Evolutionary conservation across 352 stramenopile genomes (phyloP).

Genomic region (Phytophthora vignae): DNA sequence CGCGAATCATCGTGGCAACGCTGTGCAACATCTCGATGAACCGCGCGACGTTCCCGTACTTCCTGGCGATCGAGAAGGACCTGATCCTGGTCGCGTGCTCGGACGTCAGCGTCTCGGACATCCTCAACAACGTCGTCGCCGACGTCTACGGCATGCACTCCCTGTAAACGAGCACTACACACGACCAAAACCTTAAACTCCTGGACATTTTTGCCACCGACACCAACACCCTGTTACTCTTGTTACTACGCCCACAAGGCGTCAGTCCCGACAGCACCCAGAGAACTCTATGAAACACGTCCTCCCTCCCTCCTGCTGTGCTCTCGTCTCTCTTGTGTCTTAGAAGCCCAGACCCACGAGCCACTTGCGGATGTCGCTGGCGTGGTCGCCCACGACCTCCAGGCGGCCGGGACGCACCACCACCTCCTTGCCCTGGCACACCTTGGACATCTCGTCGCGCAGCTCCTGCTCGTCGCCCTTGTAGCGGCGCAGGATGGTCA

Average conservation of each 20-base stretch:
- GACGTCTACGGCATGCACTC: conserved; percentile 88
- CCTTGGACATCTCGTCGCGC: conserved; percentile 84
- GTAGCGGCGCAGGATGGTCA: conserved; percentile 88
- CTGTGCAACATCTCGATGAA: conserved; percentile 85
- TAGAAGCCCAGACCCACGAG: conserved; percentile 88
- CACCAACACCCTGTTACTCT: conserved; percentile 14
- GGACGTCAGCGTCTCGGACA: conserved; percentile 79
- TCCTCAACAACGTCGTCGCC: conserved; percentile 83
- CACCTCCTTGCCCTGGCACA: conserved; percentile 84
- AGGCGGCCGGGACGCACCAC: conserved; percentile 69
- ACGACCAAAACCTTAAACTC: background rate
- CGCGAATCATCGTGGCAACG: conserved; percentile 75
- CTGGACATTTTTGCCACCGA: conserved; percentile 4
- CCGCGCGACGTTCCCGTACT: conserved; percentile 77
- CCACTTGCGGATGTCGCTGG: conserved; percentile 81
- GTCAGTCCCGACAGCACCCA: conserved; percentile 2
- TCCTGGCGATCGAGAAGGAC: conserved; percentile 81
- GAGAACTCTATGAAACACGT: conserved; percentile 31
- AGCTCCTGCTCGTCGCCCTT: conserved; percentile 83
- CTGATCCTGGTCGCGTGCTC: conserved; percentile 77
- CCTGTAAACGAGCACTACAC: conserved; percentile 39
- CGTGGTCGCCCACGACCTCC: conserved; percentile 83
- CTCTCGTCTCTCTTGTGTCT: conserved; percentile 1
- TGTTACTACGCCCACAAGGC: conserved; percentile 8
- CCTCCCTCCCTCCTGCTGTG: background rate